Evolutionary conservation across 352 stramenopile genomes (phyloP), one percentile per base, ranked within the genome.

Genomic region (Albugo candida): DNA sequence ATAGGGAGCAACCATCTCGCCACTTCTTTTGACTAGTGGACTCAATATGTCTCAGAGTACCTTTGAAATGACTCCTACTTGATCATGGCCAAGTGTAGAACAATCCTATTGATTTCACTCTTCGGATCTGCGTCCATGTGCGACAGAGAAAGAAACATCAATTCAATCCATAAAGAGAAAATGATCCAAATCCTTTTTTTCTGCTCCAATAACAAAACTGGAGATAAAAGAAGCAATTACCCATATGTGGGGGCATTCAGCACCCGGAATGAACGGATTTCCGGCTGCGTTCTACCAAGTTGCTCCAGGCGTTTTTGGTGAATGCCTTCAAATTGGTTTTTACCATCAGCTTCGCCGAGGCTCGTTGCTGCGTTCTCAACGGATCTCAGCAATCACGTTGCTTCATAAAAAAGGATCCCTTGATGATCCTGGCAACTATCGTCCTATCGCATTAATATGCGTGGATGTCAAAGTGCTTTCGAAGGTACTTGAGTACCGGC

Each of bases 381-480:
- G 51, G 13, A 60, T 51, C 36, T 55, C 48, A 0, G 41, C 31
- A 0, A 45, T 63, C 16, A 35, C 36, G 3, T 48, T 66, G 13
- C 37, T 66, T 4, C 42, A 56, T 51, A 63, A 61, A 48, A 47
- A 47, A 8, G 47, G 58, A 0, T 43, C 50, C 4, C 45, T 48
- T 0, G 36, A 11, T 0, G 47, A 51, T 0, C 55, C 53, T 0
- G 38, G 38, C 38, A 3, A 31, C 24, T 8, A 31, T 31, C 24
- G 24, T 31, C 24, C 8, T 8, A 31, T 31, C 8, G 24, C 24
- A 10, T 51, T 66, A 16, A 54, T 66, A 49, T 47, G 43, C 12
- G 59, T 60, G 17, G 55, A 61, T 17, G 47, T 55, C 0, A 60
- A 61, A 41, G 38, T 55, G 19, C 36, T 55, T 1, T 55, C 58